These are phyloP conservation scores for Citrullus colocynthis DNA, from an alignment of 306 rosid species.

Conservation along the genomic window DNA sequence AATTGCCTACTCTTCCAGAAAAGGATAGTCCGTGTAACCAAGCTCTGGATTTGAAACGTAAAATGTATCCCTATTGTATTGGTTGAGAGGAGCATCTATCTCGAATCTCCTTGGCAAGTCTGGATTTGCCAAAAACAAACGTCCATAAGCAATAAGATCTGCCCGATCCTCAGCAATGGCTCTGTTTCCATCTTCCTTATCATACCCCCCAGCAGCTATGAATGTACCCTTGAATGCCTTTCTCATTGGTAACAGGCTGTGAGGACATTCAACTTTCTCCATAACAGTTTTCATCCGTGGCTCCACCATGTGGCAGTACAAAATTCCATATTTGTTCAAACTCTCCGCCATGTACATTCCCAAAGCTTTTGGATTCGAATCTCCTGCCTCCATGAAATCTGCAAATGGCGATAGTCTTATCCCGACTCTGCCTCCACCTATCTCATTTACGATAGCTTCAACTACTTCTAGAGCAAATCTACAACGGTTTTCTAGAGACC, in stretches of 20 bases:
- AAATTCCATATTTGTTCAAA: constrained; percentile 24
- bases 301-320: constrained; percentile 50
- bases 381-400: constrained; percentile 32
- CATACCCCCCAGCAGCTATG: constrained; percentile 16
- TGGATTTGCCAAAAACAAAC: constrained; percentile 23
- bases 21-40: constrained; percentile 21
- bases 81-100: constrained; percentile 16
- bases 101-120: constrained; percentile 14
- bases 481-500: constrained; percentile 46
- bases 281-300: constrained; percentile 41
- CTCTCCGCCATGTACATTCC: constrained; percentile 34
- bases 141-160: constrained; percentile 19
- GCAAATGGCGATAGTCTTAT: constrained; percentile 58
- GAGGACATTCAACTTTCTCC: background rate
- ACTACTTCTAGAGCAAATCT: constrained; percentile 44
- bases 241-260: constrained; percentile 31
- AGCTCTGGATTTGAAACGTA: constrained; percentile 10
- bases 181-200: constrained; percentile 15
- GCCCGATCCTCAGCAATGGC: constrained; percentile 12
- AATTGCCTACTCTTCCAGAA: constrained; percentile 5
- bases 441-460: constrained; percentile 29
- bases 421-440: constrained; percentile 55
- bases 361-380: constrained; percentile 45
- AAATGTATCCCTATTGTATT: constrained; percentile 10
- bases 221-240: constrained; percentile 22